Percentiles rank a stretch among this genome's conserved stretches.
These are phyloP conservation scores for Adansonia grandidieri DNA, from an alignment of 441 rosid genomes.

Conservation along the genomic window DNA sequence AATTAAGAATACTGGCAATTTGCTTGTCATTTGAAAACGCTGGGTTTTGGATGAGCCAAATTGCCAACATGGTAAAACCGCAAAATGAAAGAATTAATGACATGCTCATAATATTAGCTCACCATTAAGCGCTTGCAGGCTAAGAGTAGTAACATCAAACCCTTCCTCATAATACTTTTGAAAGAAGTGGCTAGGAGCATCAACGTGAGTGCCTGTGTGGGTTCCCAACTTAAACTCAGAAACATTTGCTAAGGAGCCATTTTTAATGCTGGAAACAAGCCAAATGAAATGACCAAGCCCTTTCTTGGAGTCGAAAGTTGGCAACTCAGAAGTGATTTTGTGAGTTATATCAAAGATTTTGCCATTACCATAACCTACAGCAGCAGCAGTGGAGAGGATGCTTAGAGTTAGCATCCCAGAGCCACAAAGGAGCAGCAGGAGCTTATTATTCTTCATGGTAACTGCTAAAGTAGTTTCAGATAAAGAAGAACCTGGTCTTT, in stretches of 20 bases:
- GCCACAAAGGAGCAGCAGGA: background rate
- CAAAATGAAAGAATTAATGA: background rate
- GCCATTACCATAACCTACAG: slow-evolving; percentile 38
- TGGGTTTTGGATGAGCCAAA: background rate
- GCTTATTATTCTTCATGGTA: background rate
- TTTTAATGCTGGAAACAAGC: slow-evolving; percentile 56
- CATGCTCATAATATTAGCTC: background rate
- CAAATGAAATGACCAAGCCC: slow-evolving; percentile 55
- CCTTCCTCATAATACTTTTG: slow-evolving; percentile 64
- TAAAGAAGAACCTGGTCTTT: background rate
- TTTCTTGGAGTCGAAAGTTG: slow-evolving; percentile 36
- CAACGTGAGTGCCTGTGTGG: slow-evolving; percentile 66
- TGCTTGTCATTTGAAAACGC: background rate
- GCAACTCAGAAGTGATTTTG: slow-evolving; percentile 38
- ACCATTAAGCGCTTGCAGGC: slow-evolving; percentile 56
- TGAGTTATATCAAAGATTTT: slow-evolving; percentile 57
- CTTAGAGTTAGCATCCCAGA: background rate
- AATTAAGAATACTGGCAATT: background rate
- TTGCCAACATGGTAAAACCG: background rate
- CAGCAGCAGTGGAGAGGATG: background rate
- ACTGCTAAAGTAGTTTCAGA: background rate
- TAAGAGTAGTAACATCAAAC: slow-evolving; percentile 61
- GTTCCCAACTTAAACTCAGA: slow-evolving; percentile 52
- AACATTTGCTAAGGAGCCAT: slow-evolving; percentile 48
- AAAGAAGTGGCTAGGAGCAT: slow-evolving; percentile 61